Base-by-base conservation (phyloP, 129 eudicot species). In the Flaveria robusta region DNA sequence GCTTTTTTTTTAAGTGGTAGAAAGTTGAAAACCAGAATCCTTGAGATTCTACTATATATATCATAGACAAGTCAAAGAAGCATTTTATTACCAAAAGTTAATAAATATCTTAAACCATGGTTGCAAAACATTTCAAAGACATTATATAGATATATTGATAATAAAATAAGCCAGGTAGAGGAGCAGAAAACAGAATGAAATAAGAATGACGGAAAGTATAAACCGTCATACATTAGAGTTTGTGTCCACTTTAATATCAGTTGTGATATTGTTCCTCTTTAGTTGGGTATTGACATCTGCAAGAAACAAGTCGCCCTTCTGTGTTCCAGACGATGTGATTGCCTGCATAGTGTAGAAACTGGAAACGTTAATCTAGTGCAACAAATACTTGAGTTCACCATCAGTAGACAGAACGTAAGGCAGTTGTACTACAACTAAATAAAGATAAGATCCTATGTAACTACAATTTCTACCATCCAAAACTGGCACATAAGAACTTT, bases 201-300 rank as follows among this genome's bases (percentile, higher is more conserved):
- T 29, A 29, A 26, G 29, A 75, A n/a, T 22, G 43, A 74, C 24
- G 7, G 11, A 2, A 29, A 65, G 70, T 34, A 15, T 0, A 22
- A 9, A 9, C 62, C n/a, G 37, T 26, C 77, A 13, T 68, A 87
- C 91, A 54, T 87, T 87, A 20, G 91, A 87, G 65, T 43, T 71
- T 9, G 91, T 81, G 77, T 87, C 91, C 45, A 87, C 86, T 87
- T 87, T 87, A 68, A 87, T 56, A 68, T 87, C 91, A 9, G 91
- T 81, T 1, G 91, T 84, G 43, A 84, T 75, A 63, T 87, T 87
- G 81, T 82, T 87, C 66, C 86, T 78, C 66, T 72, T 87, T 76
- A 87, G 64, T 66, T 81, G 83, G n/a, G 88, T 87, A 47, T 80
- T 84, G 66, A 87, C 83, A 76, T 87, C 91, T 39, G 91, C 91